Evolutionary conservation across 129 eudicot genomes (phyloP).

Genomic region (Chrysanthemum seticuspe): DNA sequence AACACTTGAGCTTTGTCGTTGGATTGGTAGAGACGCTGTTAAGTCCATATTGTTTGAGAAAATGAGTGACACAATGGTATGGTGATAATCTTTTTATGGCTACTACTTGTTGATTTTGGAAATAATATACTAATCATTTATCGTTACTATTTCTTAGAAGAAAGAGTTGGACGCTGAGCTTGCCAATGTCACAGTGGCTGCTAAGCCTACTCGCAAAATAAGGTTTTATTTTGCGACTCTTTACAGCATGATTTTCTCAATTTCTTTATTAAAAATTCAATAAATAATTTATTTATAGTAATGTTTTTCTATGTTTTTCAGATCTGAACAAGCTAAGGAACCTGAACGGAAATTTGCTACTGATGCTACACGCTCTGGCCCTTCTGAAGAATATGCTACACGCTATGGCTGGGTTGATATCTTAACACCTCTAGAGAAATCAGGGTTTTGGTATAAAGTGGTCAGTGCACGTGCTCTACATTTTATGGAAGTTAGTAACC

Average conservation of each 20-base stretch:
- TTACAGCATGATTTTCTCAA: not conserved
- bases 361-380: too few species aligned
- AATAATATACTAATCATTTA: too few species aligned
- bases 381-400: constrained; percentile 40
- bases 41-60: constrained; percentile 17
- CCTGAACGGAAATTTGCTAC: too few species aligned
- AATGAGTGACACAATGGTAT: too few species aligned
- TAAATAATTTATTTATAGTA: too few species aligned
- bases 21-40: constrained; percentile 19
- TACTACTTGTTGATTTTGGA: too few species aligned
- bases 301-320: constrained; percentile 22
- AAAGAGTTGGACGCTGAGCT: constrained; percentile 99
- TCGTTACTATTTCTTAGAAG: constrained; percentile 38
- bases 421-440: constrained; percentile 31
- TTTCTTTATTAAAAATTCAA: not conserved
- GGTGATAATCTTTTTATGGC: too few species aligned
- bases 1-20: too few species aligned
- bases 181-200: constrained; percentile 74
- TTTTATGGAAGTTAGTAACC: too few species aligned
- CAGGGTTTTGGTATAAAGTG: too few species aligned
- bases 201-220: constrained; percentile 90
- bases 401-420: constrained; percentile 67
- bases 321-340: constrained; percentile 63
- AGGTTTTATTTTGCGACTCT: constrained; percentile 40
- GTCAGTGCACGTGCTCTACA: too few species aligned